Conservation (phyloP, 805 yeast species). For the Teunomyces gatunensis region DNA sequence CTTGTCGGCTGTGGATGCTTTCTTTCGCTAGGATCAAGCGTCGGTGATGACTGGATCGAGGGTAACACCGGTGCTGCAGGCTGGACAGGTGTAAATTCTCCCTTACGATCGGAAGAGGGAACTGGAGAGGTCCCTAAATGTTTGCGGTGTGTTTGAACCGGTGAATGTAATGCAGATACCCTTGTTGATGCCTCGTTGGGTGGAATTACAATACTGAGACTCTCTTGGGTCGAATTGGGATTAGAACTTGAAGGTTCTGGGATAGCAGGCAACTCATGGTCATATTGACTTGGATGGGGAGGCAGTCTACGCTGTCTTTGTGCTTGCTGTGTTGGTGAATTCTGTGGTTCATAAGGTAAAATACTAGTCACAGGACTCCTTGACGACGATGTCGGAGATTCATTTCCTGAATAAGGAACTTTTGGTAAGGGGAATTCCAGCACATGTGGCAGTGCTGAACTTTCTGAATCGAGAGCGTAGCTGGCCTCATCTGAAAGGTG, state of each 20-base stretch:
- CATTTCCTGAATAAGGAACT: neutral
- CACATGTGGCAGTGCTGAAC: neutral
- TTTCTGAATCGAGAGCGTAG: neutral
- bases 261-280: neutral
- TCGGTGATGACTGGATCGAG: neutral
- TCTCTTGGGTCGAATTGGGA: neutral
- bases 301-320: neutral
- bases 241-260: neutral
- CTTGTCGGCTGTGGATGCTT: neutral
- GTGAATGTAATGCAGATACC: neutral
- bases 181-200: neutral
- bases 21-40: neutral
- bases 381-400: neutral
- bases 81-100: too few species aligned
- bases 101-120: too few species aligned
- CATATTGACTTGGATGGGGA: neutral
- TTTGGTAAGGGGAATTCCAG: neutral
- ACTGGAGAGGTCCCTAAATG: neutral
- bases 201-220: neutral
- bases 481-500: too few species aligned
- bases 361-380: neutral
- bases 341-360: neutral
- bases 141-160: neutral
- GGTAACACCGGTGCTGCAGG: slow-evolving; percentile 1
- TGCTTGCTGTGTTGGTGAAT: neutral